Evolutionary conservation across 148 eudicot genomes (phyloP).

Genomic region (Diospyros lotus): DNA sequence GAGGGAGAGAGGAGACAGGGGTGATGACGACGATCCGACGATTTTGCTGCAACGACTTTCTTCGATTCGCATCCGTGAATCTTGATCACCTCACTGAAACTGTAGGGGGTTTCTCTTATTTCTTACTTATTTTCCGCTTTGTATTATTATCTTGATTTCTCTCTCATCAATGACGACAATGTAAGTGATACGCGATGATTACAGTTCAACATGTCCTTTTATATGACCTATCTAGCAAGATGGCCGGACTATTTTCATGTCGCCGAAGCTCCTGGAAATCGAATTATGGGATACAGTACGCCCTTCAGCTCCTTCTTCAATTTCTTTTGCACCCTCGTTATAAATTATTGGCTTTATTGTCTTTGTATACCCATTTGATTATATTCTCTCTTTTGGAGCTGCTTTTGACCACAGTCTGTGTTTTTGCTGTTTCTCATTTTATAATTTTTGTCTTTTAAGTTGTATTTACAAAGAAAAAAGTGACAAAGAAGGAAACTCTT

Average conservation of each 20-base stretch:
- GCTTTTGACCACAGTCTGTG: no score
- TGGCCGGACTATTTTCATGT: slow-evolving; percentile 98
- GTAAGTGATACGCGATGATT: slow-evolving; percentile 3
- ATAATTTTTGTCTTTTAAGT: no score
- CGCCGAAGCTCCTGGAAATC: slow-evolving; percentile 86
- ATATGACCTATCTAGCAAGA: slow-evolving; percentile 93
- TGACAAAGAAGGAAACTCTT: no score
- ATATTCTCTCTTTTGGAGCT: no score
- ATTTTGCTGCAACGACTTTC: slow-evolving; percentile 89
- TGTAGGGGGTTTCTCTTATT: slow-evolving; percentile 28
- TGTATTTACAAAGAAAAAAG: no score
- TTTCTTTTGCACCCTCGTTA: background rate
- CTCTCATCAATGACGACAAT: background rate
- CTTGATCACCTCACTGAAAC: slow-evolving; percentile 97
- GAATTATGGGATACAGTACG: slow-evolving; percentile 94
- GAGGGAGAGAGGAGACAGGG: no score
- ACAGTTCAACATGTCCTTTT: slow-evolving; percentile 99
- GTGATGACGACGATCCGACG: slow-evolving; percentile 82
- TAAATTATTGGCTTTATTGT: no score
- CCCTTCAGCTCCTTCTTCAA: background rate
- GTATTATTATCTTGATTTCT: background rate
- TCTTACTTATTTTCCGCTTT: background rate
- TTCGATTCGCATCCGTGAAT: slow-evolving; percentile 81
- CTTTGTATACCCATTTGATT: no score
- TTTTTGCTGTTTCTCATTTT: no score